Evolutionary conservation across 2,329 filamentous ascomycete species (phyloP).

Genomic region (Myriangium duriaei): DNA sequence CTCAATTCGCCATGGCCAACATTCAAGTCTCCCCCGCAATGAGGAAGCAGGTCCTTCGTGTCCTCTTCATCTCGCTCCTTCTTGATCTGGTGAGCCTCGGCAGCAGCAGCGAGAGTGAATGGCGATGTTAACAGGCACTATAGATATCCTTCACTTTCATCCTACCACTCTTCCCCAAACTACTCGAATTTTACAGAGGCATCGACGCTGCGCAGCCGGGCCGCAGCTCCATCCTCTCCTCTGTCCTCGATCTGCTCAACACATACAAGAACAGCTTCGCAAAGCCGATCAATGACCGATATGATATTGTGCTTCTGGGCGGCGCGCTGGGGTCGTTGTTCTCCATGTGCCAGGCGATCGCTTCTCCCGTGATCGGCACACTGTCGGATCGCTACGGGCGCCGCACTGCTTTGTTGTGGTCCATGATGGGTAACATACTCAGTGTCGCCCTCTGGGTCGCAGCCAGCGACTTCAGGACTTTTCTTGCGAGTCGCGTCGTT

Average conservation of each 20-base stretch:
- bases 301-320: conserved; percentile 91
- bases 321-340: conserved; percentile 90
- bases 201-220: conserved; percentile 48
- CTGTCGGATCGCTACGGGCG: conserved; percentile 84
- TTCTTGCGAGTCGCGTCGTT: conserved; percentile 82
- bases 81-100: conserved; percentile 66
- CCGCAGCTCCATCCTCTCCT: conserved; percentile 54
- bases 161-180: conserved; percentile 84
- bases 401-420: conserved; percentile 72
- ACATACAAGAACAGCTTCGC: conserved; percentile 90
- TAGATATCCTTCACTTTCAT: conserved; percentile 98
- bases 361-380: conserved; percentile 78
- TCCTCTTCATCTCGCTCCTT: conserved; percentile 79
- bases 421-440: conserved; percentile 85
- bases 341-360: conserved; percentile 80
- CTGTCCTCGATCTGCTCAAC: conserved; percentile 72
- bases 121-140: too few species aligned
- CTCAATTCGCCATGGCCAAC: background rate
- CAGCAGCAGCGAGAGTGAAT: too few species aligned
- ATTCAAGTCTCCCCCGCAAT: conserved; percentile 14
- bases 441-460: conserved; percentile 90
- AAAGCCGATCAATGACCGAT: conserved; percentile 84
- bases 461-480: conserved; percentile 89
- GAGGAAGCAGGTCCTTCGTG: conserved; percentile 70
- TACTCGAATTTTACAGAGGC: conserved; percentile 91